Evolutionary conservation across 768 basidiomycete species (phyloP).

Genomic region (Termitomyces sp.): DNA sequence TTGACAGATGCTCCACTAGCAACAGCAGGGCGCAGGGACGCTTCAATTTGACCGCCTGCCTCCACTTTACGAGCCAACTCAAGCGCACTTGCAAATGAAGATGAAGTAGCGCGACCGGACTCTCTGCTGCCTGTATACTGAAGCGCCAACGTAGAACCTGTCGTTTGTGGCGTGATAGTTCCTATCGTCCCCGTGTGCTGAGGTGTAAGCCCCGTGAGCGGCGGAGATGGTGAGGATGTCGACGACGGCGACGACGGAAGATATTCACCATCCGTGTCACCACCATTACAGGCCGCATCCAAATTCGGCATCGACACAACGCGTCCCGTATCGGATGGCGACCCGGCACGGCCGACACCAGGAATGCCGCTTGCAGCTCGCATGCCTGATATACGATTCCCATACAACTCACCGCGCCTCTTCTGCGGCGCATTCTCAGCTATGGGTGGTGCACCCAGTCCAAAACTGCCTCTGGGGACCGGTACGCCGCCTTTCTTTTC

Average conservation of each 20-base stretch:
- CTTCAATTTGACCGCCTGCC: conserved; percentile 27
- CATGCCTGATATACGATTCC: conserved; percentile 60
- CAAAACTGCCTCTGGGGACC: conserved; percentile 73
- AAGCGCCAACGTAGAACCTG: conserved; percentile 6
- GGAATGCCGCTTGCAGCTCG: conserved; percentile 26
- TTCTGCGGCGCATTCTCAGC: conserved; percentile 43
- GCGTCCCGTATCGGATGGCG: conserved; percentile 21
- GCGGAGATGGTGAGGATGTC: conserved; percentile 24
- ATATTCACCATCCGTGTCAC: conserved; percentile 22
- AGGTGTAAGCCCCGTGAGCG: conserved; percentile 7
- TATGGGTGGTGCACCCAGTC: conserved; percentile 58
- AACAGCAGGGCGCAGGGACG: conserved; percentile 15
- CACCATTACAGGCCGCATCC: conserved; percentile 3
- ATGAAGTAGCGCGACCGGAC: conserved; percentile 29
- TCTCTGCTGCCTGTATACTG: conserved; percentile 18
- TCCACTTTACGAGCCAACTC: conserved; percentile 39
- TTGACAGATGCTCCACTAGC: conserved; percentile 16
- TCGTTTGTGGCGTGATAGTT: conserved; percentile 6
- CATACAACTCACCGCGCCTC: conserved; percentile 67
- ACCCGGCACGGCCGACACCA: conserved; percentile 17
- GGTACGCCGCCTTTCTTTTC: conserved; percentile 77
- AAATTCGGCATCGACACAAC: conserved; percentile 28
- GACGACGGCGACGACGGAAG: conserved; percentile 26
- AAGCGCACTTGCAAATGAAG: conserved; percentile 38
- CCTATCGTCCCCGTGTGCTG: conserved; percentile 7